These are phyloP conservation scores for Gelatoporia subvermispora DNA, from an alignment of 768 basidiomycete species.

Conservation along the genomic window DNA sequence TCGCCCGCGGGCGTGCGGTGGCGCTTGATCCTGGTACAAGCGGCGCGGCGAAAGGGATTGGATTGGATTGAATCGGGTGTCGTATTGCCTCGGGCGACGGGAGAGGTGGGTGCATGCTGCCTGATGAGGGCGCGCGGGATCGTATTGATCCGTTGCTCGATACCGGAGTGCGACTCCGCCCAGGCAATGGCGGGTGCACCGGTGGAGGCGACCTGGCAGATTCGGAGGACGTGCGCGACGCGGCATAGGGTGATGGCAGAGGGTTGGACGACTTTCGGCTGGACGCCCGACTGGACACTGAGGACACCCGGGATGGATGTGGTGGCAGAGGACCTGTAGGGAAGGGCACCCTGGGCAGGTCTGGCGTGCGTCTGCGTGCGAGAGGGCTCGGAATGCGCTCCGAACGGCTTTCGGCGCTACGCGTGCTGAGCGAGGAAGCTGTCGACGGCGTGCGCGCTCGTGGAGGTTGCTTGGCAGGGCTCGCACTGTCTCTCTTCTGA, in stretches of 20 bases:
- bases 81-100: slow-evolving; percentile 3
- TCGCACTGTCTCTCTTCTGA: slow-evolving; percentile 1
- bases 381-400: slow-evolving; percentile 17
- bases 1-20: slow-evolving; percentile 6
- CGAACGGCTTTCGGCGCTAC: slow-evolving; percentile 9
- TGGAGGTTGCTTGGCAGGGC: slow-evolving; percentile 2
- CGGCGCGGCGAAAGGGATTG: slow-evolving; percentile 6
- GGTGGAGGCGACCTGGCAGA: slow-evolving; percentile 12
- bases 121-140: slow-evolving; percentile 8
- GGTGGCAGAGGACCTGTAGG: slow-evolving; percentile 13
- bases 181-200: slow-evolving; percentile 1
- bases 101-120: slow-evolving; percentile 8
- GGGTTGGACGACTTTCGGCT: slow-evolving; percentile 4
- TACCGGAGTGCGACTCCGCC: slow-evolving; percentile 4
- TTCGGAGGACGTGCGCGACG: slow-evolving; percentile 12
- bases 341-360: slow-evolving; percentile 13
- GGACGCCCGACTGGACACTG: background rate
- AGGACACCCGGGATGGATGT: background rate
- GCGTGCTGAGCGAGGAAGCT: slow-evolving; percentile 11
- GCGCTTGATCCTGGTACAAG: slow-evolving; percentile 2
- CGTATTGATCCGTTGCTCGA: slow-evolving; percentile 2
- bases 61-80: slow-evolving; percentile 10
- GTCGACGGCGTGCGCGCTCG: slow-evolving; percentile 20
- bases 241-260: slow-evolving; percentile 4
- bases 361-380: slow-evolving; percentile 4